Evolutionary conservation across 2,329 filamentous ascomycete genomes (phyloP), one percentile per base, ranked within the genome.

Genomic region (Fusarium nisikadoi): DNA sequence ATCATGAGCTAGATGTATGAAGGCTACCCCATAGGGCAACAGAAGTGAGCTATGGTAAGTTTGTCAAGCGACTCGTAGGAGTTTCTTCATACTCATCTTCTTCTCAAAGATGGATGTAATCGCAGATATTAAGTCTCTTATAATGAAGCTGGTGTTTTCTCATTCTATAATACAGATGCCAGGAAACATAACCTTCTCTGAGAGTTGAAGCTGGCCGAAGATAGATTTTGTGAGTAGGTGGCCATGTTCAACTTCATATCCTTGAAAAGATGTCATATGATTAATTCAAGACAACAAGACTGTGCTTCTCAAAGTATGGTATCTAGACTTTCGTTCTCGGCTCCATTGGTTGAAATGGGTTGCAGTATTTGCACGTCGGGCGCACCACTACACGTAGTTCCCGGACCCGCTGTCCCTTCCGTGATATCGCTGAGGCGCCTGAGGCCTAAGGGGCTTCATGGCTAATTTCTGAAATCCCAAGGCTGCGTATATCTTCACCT

Each of bases 111-210:
- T 23, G 27, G 20, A 19, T 9, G 10, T 8, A 33, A 33, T 13
- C 2, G 8, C 12, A 12, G 4, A 4, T 2, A 3, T 6, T 9
- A 12, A 2, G 5, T 31, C 19, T 20, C 20, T 31, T 31, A 10
- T 7, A 29, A 12, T 2, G 3, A 47, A n/a, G 27, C 45, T 8
- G 27, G 9, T 16, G 1, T 47, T 12, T 16, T 16, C 4, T 4
- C 10, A 19, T 19, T 43, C 17, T 8, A 8, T 5, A 45, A 8
- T 45, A 10, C 12, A 19, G 8, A 27, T 45, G 23, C 4, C 14
- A 4, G 19, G 9, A 47, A 29, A 31, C 13, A 4, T n/a, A 6
- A 19, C 13, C 20, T 14, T 29, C 25, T 13, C 10, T 29, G 25
- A 20, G 6, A 12, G 27, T n/a, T n/a, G 19, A 29, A 31, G 20